Evolutionary conservation across 2,329 filamentous ascomycete species (phyloP).

Genomic region (Xylaria sp.): DNA sequence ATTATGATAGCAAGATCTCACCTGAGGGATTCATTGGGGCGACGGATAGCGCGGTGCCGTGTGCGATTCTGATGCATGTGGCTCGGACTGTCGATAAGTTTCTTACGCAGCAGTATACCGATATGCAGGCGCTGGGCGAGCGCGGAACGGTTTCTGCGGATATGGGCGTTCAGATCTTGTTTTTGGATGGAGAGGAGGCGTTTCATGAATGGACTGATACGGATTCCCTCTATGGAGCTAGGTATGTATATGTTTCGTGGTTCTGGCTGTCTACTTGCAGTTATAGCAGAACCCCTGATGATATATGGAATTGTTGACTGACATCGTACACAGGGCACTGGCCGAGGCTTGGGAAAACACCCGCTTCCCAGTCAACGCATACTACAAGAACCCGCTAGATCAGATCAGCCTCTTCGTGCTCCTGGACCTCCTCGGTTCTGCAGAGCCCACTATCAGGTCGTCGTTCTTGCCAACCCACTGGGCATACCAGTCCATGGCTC

Average conservation of each 20-base stretch:
- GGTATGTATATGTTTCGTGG: conserved; percentile 39
- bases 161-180: conserved; percentile 70
- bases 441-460: conserved; percentile 57
- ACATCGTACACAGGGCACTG: conserved; percentile 45
- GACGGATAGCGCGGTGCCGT: conserved; percentile 77
- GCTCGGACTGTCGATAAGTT: conserved; percentile 66
- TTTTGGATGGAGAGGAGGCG: conserved; percentile 80
- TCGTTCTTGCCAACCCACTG: conserved; percentile 77
- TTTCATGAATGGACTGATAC: conserved; percentile 65
- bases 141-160: conserved; percentile 55
- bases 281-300: not conserved
- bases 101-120: conserved; percentile 67
- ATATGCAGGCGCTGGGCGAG: conserved; percentile 55
- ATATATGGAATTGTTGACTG: conserved; percentile 4
- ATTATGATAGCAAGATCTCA: conserved; percentile 72
- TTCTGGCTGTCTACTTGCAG: not conserved
- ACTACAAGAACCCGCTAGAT: conserved; percentile 61
- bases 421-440: conserved; percentile 64
- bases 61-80: conserved; percentile 76
- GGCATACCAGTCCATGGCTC: conserved; percentile 66
- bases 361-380: conserved; percentile 60
- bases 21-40: conserved; percentile 77
- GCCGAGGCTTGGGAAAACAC: conserved; percentile 66
- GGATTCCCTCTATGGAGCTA: conserved; percentile 73
- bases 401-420: conserved; percentile 73